Percentiles rank a stretch among this genome's conserved stretches.
These are phyloP conservation scores for Pythium insidiosum DNA, from an alignment of 352 stramenopile species.

Conservation along the genomic window DNA sequence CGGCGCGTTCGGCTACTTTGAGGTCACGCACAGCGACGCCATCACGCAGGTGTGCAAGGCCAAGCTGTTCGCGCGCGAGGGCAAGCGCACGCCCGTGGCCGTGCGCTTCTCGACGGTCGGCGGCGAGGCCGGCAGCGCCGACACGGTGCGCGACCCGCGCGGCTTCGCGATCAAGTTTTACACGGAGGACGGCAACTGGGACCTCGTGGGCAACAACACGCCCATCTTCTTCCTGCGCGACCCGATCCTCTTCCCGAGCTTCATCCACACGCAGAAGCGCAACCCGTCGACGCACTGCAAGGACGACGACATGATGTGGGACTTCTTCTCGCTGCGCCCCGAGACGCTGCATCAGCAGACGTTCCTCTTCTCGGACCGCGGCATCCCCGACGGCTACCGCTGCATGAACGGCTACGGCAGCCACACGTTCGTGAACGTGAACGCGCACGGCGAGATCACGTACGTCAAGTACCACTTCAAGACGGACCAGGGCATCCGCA, in stretches of 20 bases:
- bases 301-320: conserved; percentile 80
- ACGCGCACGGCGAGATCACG: conserved; percentile 39
- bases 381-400: conserved; percentile 71
- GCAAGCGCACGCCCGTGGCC: conserved; percentile 81
- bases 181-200: conserved; percentile 88
- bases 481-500: conserved; percentile 74
- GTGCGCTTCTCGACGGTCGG: conserved; percentile 78
- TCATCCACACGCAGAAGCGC: conserved; percentile 89
- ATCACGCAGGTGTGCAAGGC: conserved; percentile 59
- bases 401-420: conserved; percentile 87
- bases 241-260: conserved; percentile 85
- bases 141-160: conserved; percentile 77
- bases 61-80: conserved; percentile 66
- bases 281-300: conserved; percentile 75
- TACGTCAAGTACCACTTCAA: conserved; percentile 92
- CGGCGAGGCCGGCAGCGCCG: conserved; percentile 50
- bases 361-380: conserved; percentile 81
- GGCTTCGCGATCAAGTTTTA: conserved; percentile 90
- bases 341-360: conserved; percentile 78
- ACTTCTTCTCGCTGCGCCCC: conserved; percentile 79
- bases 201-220: conserved; percentile 87
- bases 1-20: conserved; percentile 89
- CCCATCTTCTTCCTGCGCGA: conserved; percentile 90
- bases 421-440: conserved; percentile 86
- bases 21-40: conserved; percentile 62